Evolutionary conservation across 1,139 yeast genomes (phyloP), one percentile per base, ranked within the genome.

Genomic region (Saccharomyces hybrid): DNA sequence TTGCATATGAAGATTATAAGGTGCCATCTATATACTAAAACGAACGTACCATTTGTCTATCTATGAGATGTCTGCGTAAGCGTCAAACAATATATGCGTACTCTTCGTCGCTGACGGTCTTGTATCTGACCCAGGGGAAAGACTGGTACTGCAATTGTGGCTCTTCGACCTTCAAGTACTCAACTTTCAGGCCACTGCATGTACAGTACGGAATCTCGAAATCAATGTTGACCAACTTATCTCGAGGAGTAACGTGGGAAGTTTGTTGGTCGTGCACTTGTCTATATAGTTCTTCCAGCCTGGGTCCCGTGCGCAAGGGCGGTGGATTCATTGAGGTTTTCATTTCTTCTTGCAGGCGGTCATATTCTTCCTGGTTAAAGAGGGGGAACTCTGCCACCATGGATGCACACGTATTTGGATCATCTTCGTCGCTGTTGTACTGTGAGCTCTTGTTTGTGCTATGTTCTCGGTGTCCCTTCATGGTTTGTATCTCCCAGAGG

Each of bases 41-140:
- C 26, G 13, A 20, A 38, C 13, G 44, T 16, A 25, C n/a, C 20
- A 38, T 38, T 23, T 38, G 11, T 34, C 23, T 38, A 38, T 38
- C 16, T 32, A 9, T 38, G 25, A 20, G 25, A 25, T 9, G 3
- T 6, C 7, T n/a, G 44, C 20, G 26, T 2, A 20, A 20, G 26
- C 25, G 25, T 54, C 55, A 65, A 4, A 65, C 57, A 48, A 63
- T 55, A 50, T 62, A 69, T 46, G 68, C 68, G 53, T 71, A 73
- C 50, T 73, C 76, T 14, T 71, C 71, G 52, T 76, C 86, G 57
- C 78, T 78, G 62, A 78, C 75, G 9, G 86, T 82, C 56, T 82
- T 78, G 66, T 86, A 86, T 57, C 88, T 76, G 2, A 86, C 88
- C 95, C 95, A 86, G 0, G 95, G 93, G 66, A 86, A 86, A 27